phyloP scores from a whole-genome alignment of 78 protist genomes.

The Fonticula alba region DNA sequence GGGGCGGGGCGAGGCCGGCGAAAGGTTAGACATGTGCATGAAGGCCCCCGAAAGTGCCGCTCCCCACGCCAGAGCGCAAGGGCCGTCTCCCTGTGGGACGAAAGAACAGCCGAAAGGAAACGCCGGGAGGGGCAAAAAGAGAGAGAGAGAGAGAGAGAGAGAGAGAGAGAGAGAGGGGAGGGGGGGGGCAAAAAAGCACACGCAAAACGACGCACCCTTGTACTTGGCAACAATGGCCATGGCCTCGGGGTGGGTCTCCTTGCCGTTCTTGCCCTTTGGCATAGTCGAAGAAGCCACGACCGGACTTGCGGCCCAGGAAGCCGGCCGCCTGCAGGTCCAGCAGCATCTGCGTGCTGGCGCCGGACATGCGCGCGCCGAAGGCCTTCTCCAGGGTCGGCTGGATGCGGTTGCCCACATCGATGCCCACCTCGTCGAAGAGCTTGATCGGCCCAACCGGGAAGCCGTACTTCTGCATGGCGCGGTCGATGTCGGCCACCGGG shows the following conservation, averaged over 20 bases:
- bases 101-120: no score
- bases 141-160: no score
- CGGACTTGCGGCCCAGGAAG: conserved; percentile 40
- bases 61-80: no score
- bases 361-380: conserved; percentile 11
- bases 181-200: no score
- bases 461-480: conserved; percentile 30
- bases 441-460: conserved; percentile 61
- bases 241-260: conserved; percentile 9
- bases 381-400: conserved; percentile 7
- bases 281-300: conserved; percentile 36
- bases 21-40: no score
- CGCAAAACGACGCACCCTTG: background rate
- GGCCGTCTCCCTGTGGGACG: no score
- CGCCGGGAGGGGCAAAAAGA: no score
- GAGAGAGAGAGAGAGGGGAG: no score
- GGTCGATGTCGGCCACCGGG: conserved; percentile 19
- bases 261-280: background rate
- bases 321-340: conserved; percentile 11
- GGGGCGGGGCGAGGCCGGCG: no score
- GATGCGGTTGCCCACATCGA: conserved; percentile 47
- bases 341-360: conserved; percentile 7
- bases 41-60: no score
- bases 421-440: conserved; percentile 61
- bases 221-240: background rate